phyloP scores from a whole-genome alignment of 2,329 filamentous ascomycete species.

The Beauveria bassiana region DNA sequence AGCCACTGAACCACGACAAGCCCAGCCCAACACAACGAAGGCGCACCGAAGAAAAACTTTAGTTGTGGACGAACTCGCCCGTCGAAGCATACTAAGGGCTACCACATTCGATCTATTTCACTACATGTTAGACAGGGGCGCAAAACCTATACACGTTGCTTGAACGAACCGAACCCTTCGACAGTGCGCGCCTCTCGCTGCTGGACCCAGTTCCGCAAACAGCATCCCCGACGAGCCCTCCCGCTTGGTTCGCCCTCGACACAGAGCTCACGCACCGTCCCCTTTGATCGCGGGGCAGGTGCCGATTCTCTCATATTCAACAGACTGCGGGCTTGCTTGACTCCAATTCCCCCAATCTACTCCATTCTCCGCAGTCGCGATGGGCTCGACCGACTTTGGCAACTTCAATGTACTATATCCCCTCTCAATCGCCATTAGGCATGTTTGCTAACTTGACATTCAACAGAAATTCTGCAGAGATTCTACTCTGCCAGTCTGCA shows the following conservation, averaged over 20 bases:
- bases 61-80: neutral
- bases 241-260: constrained; percentile 5
- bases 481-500: constrained; percentile 76
- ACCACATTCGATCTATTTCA: neutral
- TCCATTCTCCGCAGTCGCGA: constrained; percentile 28
- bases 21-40: neutral
- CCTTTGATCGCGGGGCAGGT: neutral
- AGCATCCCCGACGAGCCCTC: neutral
- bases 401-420: constrained; percentile 45
- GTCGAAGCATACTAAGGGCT: neutral
- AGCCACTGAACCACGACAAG: neutral
- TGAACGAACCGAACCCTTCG: neutral
- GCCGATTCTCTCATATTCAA: neutral
- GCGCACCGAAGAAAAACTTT: neutral
- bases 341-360: neutral
- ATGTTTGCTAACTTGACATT: constrained; percentile 4
- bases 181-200: neutral
- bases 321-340: neutral
- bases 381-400: constrained; percentile 55
- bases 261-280: constrained; percentile 1
- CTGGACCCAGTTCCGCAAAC: constrained; percentile 6
- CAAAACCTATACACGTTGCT: neutral
- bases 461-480: constrained; percentile 72
- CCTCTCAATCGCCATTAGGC: constrained; percentile 12
- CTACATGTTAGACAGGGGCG: neutral